Conservation (phyloP, 176 grass and related monocot species). For the Oryza meyeriana region DNA sequence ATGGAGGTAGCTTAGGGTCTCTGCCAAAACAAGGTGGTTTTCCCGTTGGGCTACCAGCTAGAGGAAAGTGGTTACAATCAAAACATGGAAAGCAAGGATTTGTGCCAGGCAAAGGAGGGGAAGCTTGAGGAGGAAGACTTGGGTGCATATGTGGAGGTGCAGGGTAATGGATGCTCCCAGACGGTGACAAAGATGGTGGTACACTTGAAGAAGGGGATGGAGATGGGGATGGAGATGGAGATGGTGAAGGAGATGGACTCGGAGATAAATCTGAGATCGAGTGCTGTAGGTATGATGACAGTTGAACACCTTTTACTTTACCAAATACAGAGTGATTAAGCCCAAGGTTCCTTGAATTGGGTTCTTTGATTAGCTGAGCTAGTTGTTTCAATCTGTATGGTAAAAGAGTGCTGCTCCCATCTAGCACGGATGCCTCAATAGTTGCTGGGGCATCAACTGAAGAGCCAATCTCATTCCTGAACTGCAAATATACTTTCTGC, state of each 20-base stretch:
- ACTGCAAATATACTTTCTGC: slow-evolving; percentile 67
- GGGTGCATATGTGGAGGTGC: slow-evolving; percentile 32
- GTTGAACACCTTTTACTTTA: slow-evolving; percentile 76
- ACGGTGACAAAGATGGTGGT: slow-evolving; percentile 29
- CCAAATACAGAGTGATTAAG: slow-evolving; percentile 87
- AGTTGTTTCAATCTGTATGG: slow-evolving; percentile 77
- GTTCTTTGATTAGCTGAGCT: slow-evolving; percentile 62
- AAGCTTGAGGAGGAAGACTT: slow-evolving; percentile 25
- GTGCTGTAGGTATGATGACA: slow-evolving; percentile 64
- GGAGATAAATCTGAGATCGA: slow-evolving; percentile 57
- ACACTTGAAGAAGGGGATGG: slow-evolving; percentile 34
- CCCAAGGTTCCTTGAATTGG: slow-evolving; percentile 55
- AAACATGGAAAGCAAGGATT: slow-evolving; percentile 41
- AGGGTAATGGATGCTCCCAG: slow-evolving; percentile 20
- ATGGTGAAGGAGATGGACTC: slow-evolving; percentile 55
- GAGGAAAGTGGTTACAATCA: slow-evolving; percentile 31
- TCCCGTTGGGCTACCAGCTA: slow-evolving; percentile 28
- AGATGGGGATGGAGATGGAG: slow-evolving; percentile 23
- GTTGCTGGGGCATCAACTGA: slow-evolving; percentile 53
- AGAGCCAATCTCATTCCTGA: slow-evolving; percentile 66
- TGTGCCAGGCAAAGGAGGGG: slow-evolving; percentile 30
- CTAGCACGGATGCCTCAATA: slow-evolving; percentile 55
- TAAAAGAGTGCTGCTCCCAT: slow-evolving; percentile 59
- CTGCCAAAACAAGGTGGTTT: slow-evolving; percentile 45
- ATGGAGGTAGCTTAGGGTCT: slow-evolving; percentile 26